Evolutionary conservation across 2,329 filamentous ascomycete genomes (phyloP), one percentile per base, ranked within the genome.

Genomic region (Achaetomium macrosporum): DNA sequence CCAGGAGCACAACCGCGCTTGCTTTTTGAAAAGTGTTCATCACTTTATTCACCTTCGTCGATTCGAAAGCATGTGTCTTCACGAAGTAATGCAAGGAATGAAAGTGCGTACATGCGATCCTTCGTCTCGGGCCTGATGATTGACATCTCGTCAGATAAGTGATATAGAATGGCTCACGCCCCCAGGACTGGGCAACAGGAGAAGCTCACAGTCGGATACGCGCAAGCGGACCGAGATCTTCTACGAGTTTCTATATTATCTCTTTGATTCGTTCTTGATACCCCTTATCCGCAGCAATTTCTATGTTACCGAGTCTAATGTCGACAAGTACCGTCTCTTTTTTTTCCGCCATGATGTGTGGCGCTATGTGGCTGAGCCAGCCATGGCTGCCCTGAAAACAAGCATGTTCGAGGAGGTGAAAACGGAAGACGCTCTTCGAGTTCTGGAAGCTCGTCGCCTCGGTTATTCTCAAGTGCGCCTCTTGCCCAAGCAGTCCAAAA

Each of bases 281-380:
- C 92, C 93, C 10, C 76, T 99, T 8, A 79, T 97, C 44, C 83
- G 88, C 33, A 84, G 82, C 57, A 91, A 93, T 63, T 99, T 99
- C 64, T 92, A 97, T 65, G 88, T 96, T 36, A 99, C 93, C 0
- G 93, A 99, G 67, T 93, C 90, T 0, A 90, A 83, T 57, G 75
- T 76, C 1, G 83, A 96, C 64, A 84, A 86, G 15, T 90, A 93
- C 62, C 82, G 83, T 29, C 72, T 97, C 1, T 96, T 95, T 68
- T 99, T 90, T 70, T 97, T 96, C 66, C 87, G 92, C 4, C 93
- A 99, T 59, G 93, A 99, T 68, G 76, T 93, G 10, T 99, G 93
- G 93, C 82, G 81, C 47, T 77, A 77, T 39, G 69, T 97, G 33
- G 82, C 85, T 1, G 84, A 91, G 61, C 87, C 90, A 7, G 82